These are phyloP conservation scores for Plasmodium gaboni DNA, from an alignment of 169 alveolate genomes.

Conservation along the genomic window DNA sequence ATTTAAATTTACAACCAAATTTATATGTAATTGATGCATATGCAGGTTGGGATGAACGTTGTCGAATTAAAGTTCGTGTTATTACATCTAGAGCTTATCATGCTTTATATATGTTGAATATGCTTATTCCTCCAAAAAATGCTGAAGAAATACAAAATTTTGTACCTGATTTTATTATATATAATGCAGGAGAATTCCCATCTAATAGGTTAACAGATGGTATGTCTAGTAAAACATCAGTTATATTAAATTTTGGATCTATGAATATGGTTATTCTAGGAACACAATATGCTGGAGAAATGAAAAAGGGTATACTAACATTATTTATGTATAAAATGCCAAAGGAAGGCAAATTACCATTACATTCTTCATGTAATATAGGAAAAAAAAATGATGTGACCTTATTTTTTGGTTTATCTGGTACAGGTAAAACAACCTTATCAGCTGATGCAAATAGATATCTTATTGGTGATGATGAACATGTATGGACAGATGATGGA, in stretches of 20 bases:
- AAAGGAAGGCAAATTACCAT: conserved; percentile 92
- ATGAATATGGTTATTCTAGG: conserved; percentile 96
- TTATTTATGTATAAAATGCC: conserved; percentile 95
- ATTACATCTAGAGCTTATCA: conserved; percentile 96
- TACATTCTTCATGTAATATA: conserved; percentile 97
- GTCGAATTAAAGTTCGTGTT: conserved; percentile 92
- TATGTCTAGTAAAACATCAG: conserved; percentile 92
- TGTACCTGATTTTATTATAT: conserved; percentile 92
- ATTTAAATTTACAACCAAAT: conserved; percentile 89
- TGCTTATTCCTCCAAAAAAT: conserved; percentile 93
- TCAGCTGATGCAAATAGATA: conserved; percentile 95
- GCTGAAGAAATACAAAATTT: conserved; percentile 89
- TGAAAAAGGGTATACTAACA: conserved; percentile 97
- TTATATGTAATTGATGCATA: conserved; percentile 95
- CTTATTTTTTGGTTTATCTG: conserved; percentile 97
- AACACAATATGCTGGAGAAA: conserved; percentile 98
- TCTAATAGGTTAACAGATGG: conserved; percentile 91
- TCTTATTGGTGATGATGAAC: conserved; percentile 98
- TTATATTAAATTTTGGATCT: conserved; percentile 91
- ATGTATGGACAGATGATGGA: conserved; percentile 97
- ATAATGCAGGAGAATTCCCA: conserved; percentile 96
- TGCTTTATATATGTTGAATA: conserved; percentile 97
- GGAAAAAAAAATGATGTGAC: conserved; percentile 94
- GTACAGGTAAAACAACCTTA: conserved; percentile 98
- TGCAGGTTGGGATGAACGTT: conserved; percentile 98